Percentiles rank a stretch among this genome's conserved stretches.
phyloP scores from a whole-genome alignment of 129 eudicot genomes.

The Logfia minima region DNA sequence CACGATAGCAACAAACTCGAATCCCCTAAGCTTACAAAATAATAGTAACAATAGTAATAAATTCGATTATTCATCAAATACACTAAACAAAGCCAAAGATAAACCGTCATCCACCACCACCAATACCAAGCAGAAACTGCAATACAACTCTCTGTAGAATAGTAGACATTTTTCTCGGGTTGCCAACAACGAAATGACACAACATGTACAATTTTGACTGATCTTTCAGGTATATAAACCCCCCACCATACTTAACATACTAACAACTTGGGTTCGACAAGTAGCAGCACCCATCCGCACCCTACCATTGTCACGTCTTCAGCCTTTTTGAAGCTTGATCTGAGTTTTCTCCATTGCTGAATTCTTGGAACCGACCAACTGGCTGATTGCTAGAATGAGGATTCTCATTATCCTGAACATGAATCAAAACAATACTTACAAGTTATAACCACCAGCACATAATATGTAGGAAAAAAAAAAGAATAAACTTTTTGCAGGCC shows the following conservation, averaged over 20 bases:
- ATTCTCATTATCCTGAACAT: constrained; percentile 49
- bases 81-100: constrained; percentile 25
- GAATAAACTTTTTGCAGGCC: not conserved
- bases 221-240: constrained; percentile 11
- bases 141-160: constrained; percentile 27
- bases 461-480: too few relatives aligned
- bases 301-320: constrained; percentile 40
- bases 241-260: not conserved
- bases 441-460: not conserved
- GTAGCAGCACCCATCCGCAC: not conserved
- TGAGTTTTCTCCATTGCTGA: constrained; percentile 46
- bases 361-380: constrained; percentile 45
- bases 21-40: constrained; percentile 27
- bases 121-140: constrained; percentile 27
- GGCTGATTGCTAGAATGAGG: constrained; percentile 45
- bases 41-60: not conserved
- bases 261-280: not conserved
- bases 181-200: constrained; percentile 27
- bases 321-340: constrained; percentile 59
- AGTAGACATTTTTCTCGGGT: constrained; percentile 21
- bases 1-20: constrained; percentile 20
- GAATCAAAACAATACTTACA: constrained; percentile 2
- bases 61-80: constrained; percentile 24
- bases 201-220: constrained; percentile 40
- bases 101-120: constrained; percentile 15